Evolutionary conservation across 345 rosid species (phyloP).

Genomic region (Eucalyptus grandis): DNA sequence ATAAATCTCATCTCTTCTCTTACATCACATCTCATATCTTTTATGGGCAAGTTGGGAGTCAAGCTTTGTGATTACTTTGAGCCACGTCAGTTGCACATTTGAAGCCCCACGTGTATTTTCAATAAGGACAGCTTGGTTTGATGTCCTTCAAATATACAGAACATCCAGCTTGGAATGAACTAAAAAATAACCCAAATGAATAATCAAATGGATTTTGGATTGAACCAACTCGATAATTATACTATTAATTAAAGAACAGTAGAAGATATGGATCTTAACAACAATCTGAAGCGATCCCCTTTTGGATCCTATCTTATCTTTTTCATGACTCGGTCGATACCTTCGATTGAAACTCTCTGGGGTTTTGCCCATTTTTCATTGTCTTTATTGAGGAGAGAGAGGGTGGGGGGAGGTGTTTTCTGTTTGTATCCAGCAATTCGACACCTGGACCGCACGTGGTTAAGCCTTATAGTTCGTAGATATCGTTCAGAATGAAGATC

Average conservation of each 20-base stretch:
- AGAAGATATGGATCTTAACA: neutral
- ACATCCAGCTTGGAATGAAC: neutral
- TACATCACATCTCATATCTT: neutral
- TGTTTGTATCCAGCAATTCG: neutral
- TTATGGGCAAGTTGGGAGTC: neutral
- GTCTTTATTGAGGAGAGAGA: neutral
- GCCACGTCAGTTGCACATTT: neutral
- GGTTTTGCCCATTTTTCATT: neutral
- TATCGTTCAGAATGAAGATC: neutral
- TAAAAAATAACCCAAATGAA: neutral
- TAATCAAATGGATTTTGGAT: neutral
- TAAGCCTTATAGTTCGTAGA: neutral
- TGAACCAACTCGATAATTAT: neutral
- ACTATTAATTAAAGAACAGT: neutral
- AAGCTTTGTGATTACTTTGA: neutral
- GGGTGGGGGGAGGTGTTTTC: neutral
- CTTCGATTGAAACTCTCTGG: neutral
- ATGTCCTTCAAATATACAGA: neutral
- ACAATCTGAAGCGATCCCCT: neutral
- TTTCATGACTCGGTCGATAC: neutral
- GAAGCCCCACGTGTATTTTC: neutral
- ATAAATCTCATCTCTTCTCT: neutral
- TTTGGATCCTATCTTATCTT: neutral
- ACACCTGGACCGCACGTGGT: neutral
- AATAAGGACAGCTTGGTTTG: neutral